Evolutionary conservation across 2,329 filamentous ascomycete species (phyloP), one percentile per base, ranked within the genome.

Genomic region (Rutstroemia sp.): DNA sequence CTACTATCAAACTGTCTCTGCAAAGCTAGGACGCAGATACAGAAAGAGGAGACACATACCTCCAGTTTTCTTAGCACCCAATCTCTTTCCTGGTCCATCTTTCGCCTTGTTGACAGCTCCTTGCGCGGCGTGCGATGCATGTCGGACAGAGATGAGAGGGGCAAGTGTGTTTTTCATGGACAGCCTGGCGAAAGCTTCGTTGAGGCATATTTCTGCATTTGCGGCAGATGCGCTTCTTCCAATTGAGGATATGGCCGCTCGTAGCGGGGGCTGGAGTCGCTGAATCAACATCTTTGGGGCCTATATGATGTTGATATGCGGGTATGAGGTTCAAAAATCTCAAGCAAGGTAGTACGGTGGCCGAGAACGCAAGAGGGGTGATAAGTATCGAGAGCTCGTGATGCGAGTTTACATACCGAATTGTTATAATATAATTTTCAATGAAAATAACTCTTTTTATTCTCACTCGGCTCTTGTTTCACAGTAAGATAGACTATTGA

Each of bases 1-100:
- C 23, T 37, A n/a, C 23, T 44, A n/a, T 8, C 23, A 16, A 2
- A 16, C 19, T 12, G 5, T 19, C 21, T 42, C 17, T 17, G 9
- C 9, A 42, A 17, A 5, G 14, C 5, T 23, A 14, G 16, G 5
- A 39, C 8, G 5, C 39, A 38, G 49, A 54, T 7, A n/a, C 23
- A 10, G 8, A 10, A 21, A 14, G 10, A 48, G 19, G 21, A 41
- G 21, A 51, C 25, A 66, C 82, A 45, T 77, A 88, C 89, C 92
- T 72, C 89, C 90, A 17, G 87, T 86, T 73, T 92, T 90, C 79
- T 99, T 99, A 5, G 92, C 92, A 64, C 94, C 94, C 64, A 99
- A 76, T 71, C 96, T 90, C 76, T 96, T 96, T 65, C 86, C 86
- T 1, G 86, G 78, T 4, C 84, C 83, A 66, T 87, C 80, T 68